Base-by-base conservation (phyloP, 768 basidiomycete species). In the Solioccasus polychromus region DNA sequence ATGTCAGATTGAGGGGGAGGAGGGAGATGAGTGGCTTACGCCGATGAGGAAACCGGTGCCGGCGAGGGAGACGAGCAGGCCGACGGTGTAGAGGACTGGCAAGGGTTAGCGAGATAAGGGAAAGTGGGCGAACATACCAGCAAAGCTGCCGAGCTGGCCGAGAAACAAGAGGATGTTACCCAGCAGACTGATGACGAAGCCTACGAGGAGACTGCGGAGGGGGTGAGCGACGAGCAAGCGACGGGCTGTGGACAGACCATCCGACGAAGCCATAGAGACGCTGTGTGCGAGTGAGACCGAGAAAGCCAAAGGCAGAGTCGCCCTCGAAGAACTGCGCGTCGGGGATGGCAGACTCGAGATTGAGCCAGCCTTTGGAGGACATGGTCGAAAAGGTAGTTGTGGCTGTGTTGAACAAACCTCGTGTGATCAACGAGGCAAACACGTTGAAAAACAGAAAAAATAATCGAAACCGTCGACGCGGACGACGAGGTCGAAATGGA, bases 21-120 rank as follows among this genome's bases (percentile, higher is more conserved):
- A 5, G 28, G 23, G 25, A 40, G 42, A 43, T 30, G 23, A 22
- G 12, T 19, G 22, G 74, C 89, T 58, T 66, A 92, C 91, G 50
- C 90, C 90, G 45, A 95, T 82, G 60, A 95, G 69, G 72, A 96
- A 95, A 1, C 92, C 92, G 0, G 92, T 95, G 35, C 92, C 92
- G 43, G 87, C 63, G 40, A 97, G 78, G 12, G 88, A 85, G 47
- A 95, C 66, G 52, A 95, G 67, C 35, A 87, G 88, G 26, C 93
- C 93, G 24, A 94, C 53, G 20, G 77, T 79, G 72, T 89, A 95
- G 30, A 96, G 74, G 10, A 88, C 91, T 94, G 50, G 14, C 4
- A 30, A 47, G 24, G 39, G 35, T 28, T 2, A 18, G 17, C n/a
- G 32, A 1, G 4, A 12, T 4, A 41, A 35, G 26, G 38, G 20